Evolutionary conservation across 2,329 filamentous ascomycete genomes (phyloP), one percentile per base, ranked within the genome.

Genomic region (Microcyclospora tardicrescens): DNA sequence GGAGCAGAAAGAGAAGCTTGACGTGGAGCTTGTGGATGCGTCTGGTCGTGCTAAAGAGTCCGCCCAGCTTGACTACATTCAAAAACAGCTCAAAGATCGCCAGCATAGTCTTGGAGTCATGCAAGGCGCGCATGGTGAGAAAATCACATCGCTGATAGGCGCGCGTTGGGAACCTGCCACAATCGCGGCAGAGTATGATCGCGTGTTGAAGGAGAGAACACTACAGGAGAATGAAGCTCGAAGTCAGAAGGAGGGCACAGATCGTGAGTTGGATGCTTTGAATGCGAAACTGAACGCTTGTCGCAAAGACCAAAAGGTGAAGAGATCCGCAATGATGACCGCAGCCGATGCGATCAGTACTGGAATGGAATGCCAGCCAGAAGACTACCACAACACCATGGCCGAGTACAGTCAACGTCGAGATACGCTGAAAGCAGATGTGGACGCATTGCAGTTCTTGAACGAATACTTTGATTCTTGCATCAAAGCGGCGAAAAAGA

Each of bases 51-150:
- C 86, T 5, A 77, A 80, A 3, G 86, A 93, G 45, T 73, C 86
- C 29, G 91, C 89, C 10, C 80, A 83, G 50, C 70, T 98, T 10
- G 84, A 93, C 41, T 78, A 83, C 49, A 71, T 87, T 28, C 86
- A 81, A 53, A 87, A 86, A 50, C 83, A 94, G 53, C 61, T 85
- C 19, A 74, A 75, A 45, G 79, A 85, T 47, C 75, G 80, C 39
- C 75, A 82, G 57, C 73, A 75, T 28, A 82, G 81, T 44, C 67
- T 96, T 2, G 73, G 86, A 8, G 91, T 84, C 0, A 75, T 95
- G 64, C 75, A 68, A 44, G 76, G 68, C 35, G 84, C 84, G 0
- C 84, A 93, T 67, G 73, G 71, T 36, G 68, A 79, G 28, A 81
- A 81, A 48, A 68, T 98, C 15, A 68, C 73, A 10, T 64, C 69